Base-by-base conservation (phyloP, 2,329 filamentous ascomycete species). In the Huntiella omanensis region DNA sequence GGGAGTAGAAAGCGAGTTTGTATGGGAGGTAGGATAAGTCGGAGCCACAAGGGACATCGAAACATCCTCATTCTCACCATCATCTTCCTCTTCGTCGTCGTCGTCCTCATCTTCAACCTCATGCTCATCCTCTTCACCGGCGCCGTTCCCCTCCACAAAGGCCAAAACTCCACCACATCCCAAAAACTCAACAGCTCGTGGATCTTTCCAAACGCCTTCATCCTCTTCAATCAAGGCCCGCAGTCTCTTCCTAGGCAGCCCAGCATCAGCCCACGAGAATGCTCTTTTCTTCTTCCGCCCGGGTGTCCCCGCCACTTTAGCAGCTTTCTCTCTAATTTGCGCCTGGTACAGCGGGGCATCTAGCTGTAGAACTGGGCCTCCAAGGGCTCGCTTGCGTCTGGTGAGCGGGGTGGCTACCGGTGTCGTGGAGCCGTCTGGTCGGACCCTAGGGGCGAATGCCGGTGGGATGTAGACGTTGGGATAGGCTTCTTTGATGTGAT, bases 341-440 rank as follows among this genome's bases (percentile, higher is more conserved):
- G 60, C 59, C n/a, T 56, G 60, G 54, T 73, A 73, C 22, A 70
- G 65, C 2, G 69, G 69, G 1, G 69, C 69, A 44, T 64, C 61
- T 22, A 73, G 54, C n/a, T 64, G 60, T 33, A 68, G 67, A 13
- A 73, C 57, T 53, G 47, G 64, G 58, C 45, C 63, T 58, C 40
- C 61, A 7, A 41, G 47, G 13, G 33, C 39, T 34, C 47, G 39
- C 33, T 48, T 51, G 38, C 41, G 49, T 6, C 39, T 37, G 13
- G 41, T 51, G 6, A 45, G 35, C 15, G 44, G 42, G 10, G 39
- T 47, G 16, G 33, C n/a, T 8, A 42, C 45, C 12, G 40, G 45
- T 6, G 34, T 42, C 15, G 10, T 22, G n/a, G 35, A 40, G 5
- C 34, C 36, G n/a, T 43, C 33, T 5, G 11, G 17, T 6, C n/a